phyloP scores from a whole-genome alignment of 352 stramenopile species.

The Globisporangium uncinulatum region DNA sequence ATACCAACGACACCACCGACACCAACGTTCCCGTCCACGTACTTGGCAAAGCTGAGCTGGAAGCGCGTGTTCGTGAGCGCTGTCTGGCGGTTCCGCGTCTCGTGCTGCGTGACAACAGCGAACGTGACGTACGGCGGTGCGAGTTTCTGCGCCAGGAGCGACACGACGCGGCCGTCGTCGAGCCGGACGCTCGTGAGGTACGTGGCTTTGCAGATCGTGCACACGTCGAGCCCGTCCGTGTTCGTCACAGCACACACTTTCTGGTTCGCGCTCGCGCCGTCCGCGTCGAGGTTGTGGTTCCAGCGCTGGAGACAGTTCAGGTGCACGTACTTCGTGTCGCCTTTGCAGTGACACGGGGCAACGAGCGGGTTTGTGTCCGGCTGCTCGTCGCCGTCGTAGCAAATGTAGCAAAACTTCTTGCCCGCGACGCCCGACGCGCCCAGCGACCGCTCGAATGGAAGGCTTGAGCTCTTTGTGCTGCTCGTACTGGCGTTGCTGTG shows the following conservation, averaged over 20 bases:
- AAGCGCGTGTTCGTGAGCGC: constrained; percentile 90
- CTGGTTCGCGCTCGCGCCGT: constrained; percentile 74
- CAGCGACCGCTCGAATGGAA: constrained; percentile 23
- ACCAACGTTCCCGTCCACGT: constrained; percentile 14
- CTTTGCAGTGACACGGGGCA: constrained; percentile 88
- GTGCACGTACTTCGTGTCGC: constrained; percentile 91
- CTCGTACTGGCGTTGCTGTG: constrained; percentile 12
- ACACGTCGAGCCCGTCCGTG: constrained; percentile 83
- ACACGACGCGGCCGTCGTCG: constrained; percentile 82
- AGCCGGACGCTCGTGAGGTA: constrained; percentile 88
- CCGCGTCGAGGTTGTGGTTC: constrained; percentile 86
- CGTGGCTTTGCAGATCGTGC: constrained; percentile 89
- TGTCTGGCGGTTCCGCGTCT: constrained; percentile 75
- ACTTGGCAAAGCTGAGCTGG: constrained; percentile 90
- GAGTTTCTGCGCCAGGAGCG: constrained; percentile 83
- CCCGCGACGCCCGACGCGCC: constrained; percentile 34
- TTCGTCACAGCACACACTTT: constrained; percentile 89
- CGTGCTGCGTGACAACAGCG: constrained; percentile 88
- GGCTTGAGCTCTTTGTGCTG: constrained; percentile 8
- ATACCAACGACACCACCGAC: no score
- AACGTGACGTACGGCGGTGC: constrained; percentile 89
- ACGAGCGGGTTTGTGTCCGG: constrained; percentile 83
- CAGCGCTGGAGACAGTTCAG: constrained; percentile 90
- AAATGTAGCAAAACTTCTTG: constrained; percentile 91
- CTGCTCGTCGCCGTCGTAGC: constrained; percentile 88